Percentiles rank a stretch among this genome's conserved stretches.
These are phyloP conservation scores for Aspergillus sp. DNA, from an alignment of 2,329 filamentous ascomycete species.

Conservation along the genomic window DNA sequence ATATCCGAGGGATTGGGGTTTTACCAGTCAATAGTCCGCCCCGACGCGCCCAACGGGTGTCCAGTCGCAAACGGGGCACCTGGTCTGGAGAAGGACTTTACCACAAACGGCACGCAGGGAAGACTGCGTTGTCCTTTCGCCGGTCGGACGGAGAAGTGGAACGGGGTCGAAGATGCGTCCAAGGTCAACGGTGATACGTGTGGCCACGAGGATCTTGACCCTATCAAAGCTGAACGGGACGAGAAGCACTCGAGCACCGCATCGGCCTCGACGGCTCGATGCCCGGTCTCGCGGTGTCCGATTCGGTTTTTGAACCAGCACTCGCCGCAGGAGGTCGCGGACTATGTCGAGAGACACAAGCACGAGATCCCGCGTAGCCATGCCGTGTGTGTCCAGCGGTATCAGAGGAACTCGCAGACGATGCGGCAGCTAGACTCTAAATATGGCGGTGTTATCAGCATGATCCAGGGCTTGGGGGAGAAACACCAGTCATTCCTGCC, in stretches of 20 bases:
- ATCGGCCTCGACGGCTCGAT: conserved; percentile 53
- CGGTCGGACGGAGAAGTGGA: conserved; percentile 36
- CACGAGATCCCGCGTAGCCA: conserved; percentile 90
- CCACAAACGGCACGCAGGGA: conserved; percentile 71
- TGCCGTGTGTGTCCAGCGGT: conserved; percentile 81
- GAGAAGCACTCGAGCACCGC: conserved; percentile 36
- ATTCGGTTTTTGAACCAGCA: conserved; percentile 90
- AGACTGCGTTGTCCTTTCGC: conserved; percentile 74
- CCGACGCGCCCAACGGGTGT: conserved; percentile 29
- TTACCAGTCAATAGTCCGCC: conserved; percentile 28
- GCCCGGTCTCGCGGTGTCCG: conserved; percentile 62
- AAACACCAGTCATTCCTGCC: conserved; percentile 84
- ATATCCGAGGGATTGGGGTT: conserved; percentile 32
- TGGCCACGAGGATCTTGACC: conserved; percentile 50
- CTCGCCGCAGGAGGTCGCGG: conserved; percentile 82
- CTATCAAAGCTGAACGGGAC: conserved; percentile 41
- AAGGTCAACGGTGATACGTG: conserved; percentile 34
- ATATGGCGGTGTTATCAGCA: conserved; percentile 82
- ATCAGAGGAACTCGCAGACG: conserved; percentile 76
- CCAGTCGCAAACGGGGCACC: conserved; percentile 49
- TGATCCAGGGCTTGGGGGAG: conserved; percentile 82
- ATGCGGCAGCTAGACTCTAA: conserved; percentile 86
- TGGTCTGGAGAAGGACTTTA: conserved; percentile 81
- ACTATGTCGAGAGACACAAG: conserved; percentile 91
- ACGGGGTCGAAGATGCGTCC: conserved; percentile 30